phyloP scores from a whole-genome alignment of 352 stramenopile genomes.

The Phytophthora macrochlamydospora region DNA sequence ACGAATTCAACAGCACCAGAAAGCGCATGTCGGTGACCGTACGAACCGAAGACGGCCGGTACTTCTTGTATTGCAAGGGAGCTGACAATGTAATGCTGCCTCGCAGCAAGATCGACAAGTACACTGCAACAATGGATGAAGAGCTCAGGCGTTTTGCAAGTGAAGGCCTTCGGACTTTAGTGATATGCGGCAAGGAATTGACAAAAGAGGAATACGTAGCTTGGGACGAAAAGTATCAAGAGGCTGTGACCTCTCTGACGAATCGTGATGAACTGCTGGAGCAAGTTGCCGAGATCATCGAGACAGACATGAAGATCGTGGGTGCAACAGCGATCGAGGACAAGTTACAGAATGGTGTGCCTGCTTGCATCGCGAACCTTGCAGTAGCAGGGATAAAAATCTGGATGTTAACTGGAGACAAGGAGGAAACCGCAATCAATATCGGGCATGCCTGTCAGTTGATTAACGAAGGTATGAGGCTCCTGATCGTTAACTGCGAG shows the following conservation, averaged over 20 bases:
- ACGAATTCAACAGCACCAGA: slow-evolving; percentile 91
- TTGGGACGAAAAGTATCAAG: slow-evolving; percentile 71
- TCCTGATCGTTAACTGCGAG: slow-evolving; percentile 62
- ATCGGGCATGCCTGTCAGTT: slow-evolving; percentile 83
- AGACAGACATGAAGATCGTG: slow-evolving; percentile 81
- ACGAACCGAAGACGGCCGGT: slow-evolving; percentile 46
- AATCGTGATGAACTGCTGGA: slow-evolving; percentile 64
- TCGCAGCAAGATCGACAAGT: slow-evolving; percentile 40
- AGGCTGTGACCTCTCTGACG: slow-evolving; percentile 60
- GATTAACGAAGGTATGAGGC: slow-evolving; percentile 67
- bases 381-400: slow-evolving; percentile 93
- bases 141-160: slow-evolving; percentile 81
- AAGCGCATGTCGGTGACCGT: slow-evolving; percentile 99
- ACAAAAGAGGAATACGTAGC: slow-evolving; percentile 55
- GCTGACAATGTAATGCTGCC: slow-evolving; percentile 89
- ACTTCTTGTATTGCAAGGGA: slow-evolving; percentile 77
- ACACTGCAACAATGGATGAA: slow-evolving; percentile 38
- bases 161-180: slow-evolving; percentile 86
- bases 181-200: slow-evolving; percentile 70
- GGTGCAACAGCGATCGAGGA: slow-evolving; percentile 94
- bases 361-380: slow-evolving; percentile 85
- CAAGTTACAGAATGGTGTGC: slow-evolving; percentile 91
- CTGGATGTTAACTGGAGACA: slow-evolving; percentile 96
- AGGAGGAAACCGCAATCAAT: slow-evolving; percentile 95
- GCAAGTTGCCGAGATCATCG: slow-evolving; percentile 60